phyloP scores from a whole-genome alignment of 1,284 basidiomycete species.

The Inonotus obliquus region DNA sequence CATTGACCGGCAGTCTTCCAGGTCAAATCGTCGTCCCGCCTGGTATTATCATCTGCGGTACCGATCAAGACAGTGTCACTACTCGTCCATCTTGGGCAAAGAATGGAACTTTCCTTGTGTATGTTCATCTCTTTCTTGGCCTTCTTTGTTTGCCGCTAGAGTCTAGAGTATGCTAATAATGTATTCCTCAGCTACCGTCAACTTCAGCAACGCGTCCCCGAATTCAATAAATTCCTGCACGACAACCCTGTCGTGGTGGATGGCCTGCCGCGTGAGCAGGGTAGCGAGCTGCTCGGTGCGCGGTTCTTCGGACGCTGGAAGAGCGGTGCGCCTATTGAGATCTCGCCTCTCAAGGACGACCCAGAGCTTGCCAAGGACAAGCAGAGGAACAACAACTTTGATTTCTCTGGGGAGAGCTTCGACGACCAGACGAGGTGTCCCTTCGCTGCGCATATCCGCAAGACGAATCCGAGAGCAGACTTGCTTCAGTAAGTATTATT shows the following conservation, averaged over 20 bases:
- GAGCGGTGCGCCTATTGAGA: slow-evolving; percentile 49
- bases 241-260: slow-evolving; percentile 36
- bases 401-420: slow-evolving; percentile 31
- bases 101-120: slow-evolving; percentile 49
- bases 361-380: slow-evolving; percentile 34
- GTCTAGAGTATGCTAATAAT: slow-evolving; percentile 7
- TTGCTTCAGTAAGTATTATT: slow-evolving; percentile 25
- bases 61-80: slow-evolving; percentile 28
- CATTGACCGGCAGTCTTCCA: slow-evolving; percentile 34
- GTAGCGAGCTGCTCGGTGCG: slow-evolving; percentile 47
- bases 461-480: slow-evolving; percentile 49
- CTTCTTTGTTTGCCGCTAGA: background rate
- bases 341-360: slow-evolving; percentile 39
- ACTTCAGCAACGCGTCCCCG: slow-evolving; percentile 49
- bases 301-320: slow-evolving; percentile 56
- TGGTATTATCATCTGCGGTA: slow-evolving; percentile 37
- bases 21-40: slow-evolving; percentile 36
- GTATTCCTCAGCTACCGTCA: slow-evolving; percentile 39
- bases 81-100: slow-evolving; percentile 42
- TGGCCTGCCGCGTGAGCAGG: slow-evolving; percentile 35
- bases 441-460: slow-evolving; percentile 52
- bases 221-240: slow-evolving; percentile 46
- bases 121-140: slow-evolving; percentile 12
- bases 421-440: slow-evolving; percentile 43
- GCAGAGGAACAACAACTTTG: slow-evolving; percentile 42